These are phyloP conservation scores for Durotheca rogersii DNA, from an alignment of 495 filamentous ascomycete species.

Conservation along the genomic window DNA sequence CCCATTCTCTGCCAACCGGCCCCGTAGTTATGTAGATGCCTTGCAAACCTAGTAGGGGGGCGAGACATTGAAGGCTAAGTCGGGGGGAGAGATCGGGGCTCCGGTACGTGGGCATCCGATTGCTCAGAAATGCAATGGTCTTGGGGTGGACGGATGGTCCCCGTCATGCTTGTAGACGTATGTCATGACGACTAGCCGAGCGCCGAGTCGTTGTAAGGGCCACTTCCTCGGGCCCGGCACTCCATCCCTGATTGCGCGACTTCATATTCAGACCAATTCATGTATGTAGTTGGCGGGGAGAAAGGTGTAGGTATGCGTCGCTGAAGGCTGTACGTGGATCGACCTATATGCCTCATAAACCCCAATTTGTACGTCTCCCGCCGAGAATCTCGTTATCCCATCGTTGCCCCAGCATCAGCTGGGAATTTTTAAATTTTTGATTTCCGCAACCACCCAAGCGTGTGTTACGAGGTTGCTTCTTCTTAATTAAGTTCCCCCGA, in stretches of 20 bases:
- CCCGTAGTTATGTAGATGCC: not conserved
- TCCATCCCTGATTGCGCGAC: not conserved
- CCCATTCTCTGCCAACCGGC: not conserved
- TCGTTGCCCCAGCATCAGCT: not conserved
- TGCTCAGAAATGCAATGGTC: not conserved
- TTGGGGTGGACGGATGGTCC: not conserved
- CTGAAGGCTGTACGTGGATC: no score
- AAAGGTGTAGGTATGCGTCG: no score
- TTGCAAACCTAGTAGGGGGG: not conserved
- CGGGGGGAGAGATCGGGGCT: no score
- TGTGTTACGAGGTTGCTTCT: slow-evolving; percentile 13
- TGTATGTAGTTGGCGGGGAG: no score
- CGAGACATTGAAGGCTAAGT: not conserved
- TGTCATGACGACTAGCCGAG: not conserved
- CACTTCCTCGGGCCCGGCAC: not conserved
- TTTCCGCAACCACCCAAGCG: not conserved
- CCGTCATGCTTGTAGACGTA: not conserved
- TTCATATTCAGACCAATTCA: no score
- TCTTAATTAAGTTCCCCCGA: not conserved
- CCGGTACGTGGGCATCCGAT: not conserved
- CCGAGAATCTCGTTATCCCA: not conserved
- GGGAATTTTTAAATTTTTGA: not conserved
- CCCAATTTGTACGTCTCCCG: not conserved
- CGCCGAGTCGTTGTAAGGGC: not conserved
- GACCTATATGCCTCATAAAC: no score